A percentile compares a stretch with the other conserved stretches of the same genome.
Evolutionary conservation across 176 grass and related monocot genomes (phyloP).

Genomic region (Triticum turgidum): DNA sequence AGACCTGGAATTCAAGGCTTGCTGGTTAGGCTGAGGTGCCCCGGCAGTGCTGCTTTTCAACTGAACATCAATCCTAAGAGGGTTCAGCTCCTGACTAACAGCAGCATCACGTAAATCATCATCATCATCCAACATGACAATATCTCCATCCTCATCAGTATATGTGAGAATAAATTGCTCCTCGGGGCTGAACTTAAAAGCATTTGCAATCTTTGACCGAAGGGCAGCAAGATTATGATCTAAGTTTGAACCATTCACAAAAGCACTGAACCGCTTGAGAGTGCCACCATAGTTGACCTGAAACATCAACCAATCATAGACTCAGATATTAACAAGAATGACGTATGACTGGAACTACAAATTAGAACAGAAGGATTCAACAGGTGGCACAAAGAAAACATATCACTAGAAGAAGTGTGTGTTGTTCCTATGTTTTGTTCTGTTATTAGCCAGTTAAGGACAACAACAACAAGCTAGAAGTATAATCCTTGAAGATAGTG

Average conservation of each 20-base stretch:
- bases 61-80: slow-evolving; percentile 62
- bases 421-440: not conserved
- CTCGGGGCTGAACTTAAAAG: slow-evolving; percentile 59
- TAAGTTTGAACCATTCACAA: slow-evolving; percentile 31
- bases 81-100: slow-evolving; percentile 68
- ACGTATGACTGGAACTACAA: not conserved
- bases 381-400: not conserved
- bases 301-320: slow-evolving; percentile 21
- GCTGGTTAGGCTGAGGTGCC: slow-evolving; percentile 8
- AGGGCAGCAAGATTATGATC: slow-evolving; percentile 41
- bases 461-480: not conserved
- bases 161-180: slow-evolving; percentile 63
- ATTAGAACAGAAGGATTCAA: not conserved
- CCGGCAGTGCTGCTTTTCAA: slow-evolving; percentile 41
- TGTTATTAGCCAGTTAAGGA: not conserved
- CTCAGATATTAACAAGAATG: not conserved
- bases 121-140: slow-evolving; percentile 67
- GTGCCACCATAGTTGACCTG: slow-evolving; percentile 67
- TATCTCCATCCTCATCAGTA: slow-evolving; percentile 69
- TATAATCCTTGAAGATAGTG: not conserved
- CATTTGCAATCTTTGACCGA: slow-evolving; percentile 50
- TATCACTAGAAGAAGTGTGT: not conserved
- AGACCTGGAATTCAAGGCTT: slow-evolving; percentile 20
- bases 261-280: slow-evolving; percentile 61
- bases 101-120: slow-evolving; percentile 67